Percentiles rank a stretch among this genome's conserved stretches.
Conservation (phyloP, 176 grass and related monocot genomes). For the Carex pumila region DNA sequence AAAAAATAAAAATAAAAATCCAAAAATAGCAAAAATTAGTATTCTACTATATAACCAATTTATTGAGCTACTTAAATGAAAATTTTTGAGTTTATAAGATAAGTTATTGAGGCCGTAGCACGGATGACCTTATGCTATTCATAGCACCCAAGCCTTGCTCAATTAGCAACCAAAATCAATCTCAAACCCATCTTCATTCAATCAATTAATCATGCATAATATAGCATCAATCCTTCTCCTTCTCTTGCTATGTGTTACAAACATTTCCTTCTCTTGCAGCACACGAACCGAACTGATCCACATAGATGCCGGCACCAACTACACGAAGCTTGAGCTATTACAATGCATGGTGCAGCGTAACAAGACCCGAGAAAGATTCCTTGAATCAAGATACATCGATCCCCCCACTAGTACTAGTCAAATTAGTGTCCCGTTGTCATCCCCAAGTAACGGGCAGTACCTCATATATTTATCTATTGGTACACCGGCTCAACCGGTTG, state of each 20-base stretch:
- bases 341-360: constrained; percentile 16
- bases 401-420: not conserved
- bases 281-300: constrained; percentile 13
- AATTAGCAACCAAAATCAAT: not conserved
- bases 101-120: too few species aligned
- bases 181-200: not conserved
- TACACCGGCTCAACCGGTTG: constrained; percentile 29
- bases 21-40: too few species aligned
- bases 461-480: constrained; percentile 44
- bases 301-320: constrained; percentile 3
- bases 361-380: constrained; percentile 14
- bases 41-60: too few species aligned
- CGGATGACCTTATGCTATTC: too few species aligned
- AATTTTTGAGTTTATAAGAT: too few species aligned
- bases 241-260: not conserved
- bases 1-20: too few species aligned
- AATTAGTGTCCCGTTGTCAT: not conserved
- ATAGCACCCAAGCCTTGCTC: not conserved
- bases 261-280: not conserved
- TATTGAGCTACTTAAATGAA: too few species aligned
- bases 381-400: constrained; percentile 4
- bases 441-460: constrained; percentile 33
- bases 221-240: constrained; percentile 6
- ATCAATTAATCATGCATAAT: not conserved
- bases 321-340: constrained; percentile 14